Evolutionary conservation across 768 basidiomycete species (phyloP), one percentile per base, ranked within the genome.

Genomic region (Psilocybe subaeruginosa): DNA sequence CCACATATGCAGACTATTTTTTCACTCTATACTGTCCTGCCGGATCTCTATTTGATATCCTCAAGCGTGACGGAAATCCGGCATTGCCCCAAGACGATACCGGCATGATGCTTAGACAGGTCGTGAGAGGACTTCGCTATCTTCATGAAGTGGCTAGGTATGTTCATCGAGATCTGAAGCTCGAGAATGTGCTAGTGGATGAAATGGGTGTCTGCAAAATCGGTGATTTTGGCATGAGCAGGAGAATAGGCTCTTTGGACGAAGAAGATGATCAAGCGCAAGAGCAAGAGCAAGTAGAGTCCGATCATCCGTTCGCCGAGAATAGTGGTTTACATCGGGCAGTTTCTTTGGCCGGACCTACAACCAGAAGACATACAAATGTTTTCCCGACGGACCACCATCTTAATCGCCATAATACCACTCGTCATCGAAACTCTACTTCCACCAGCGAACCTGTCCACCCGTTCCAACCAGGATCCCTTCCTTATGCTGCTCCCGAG

Each of bases 181-280:
- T 97, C 61, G 97, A 99, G 77, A 99, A 99, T 77, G 87, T 99
- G 52, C 85, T 99, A 46, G 88, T 96, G 56, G 93, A 96, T 73
- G 91, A 93, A 71, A 87, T 85, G 79, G 91, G 92, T 58, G 82
- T 88, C n/a, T 95, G 93, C 78, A 86, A 87, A 70, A 89, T 97
- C 33, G 79, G 80, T 47, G 94, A 96, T 76, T 95, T 96, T 76
- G 93, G 93, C 52, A 85, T 95, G 79, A 82, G 92, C 17, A 81
- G 83, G 69, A 79, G 79, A 59, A 86, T 93, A 45, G 87, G 85
- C 67, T 65, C 50, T 71, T 73, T 77, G 48, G 77, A 77, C 41
- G 75, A 76, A 3, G 78, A 79, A 46, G 75, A 78, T 60, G 23
- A 23, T 19, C 19, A 19, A 77, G 75, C 39, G 71, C 19, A 72